Percentiles rank a stretch among this genome's conserved stretches.
These are phyloP conservation scores for Pisolithus sp. DNA, from an alignment of 768 basidiomycete genomes.

Conservation along the genomic window DNA sequence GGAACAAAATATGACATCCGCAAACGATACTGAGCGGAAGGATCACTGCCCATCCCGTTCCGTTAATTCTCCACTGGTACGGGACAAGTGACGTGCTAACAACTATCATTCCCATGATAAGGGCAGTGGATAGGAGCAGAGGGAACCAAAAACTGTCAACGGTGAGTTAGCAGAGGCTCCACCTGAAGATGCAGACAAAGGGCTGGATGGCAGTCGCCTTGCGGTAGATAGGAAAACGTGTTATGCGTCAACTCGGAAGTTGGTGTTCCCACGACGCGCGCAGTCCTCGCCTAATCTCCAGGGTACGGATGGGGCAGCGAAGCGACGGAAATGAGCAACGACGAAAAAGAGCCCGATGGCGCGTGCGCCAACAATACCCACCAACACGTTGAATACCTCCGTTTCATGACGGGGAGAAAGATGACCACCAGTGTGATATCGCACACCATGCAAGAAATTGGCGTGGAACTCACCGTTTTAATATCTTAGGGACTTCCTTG, in stretches of 20 bases:
- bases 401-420: neutral
- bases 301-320: neutral
- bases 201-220: neutral
- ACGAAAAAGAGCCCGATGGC: neutral
- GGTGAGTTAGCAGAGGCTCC: conserved; percentile 4
- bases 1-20: conserved; percentile 66
- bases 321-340: neutral
- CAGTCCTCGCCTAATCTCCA: neutral
- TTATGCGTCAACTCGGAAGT: neutral
- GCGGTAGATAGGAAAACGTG: neutral
- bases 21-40: conserved; percentile 68
- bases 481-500: conserved; percentile 79
- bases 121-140: conserved; percentile 47
- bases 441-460: conserved; percentile 15
- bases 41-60: conserved; percentile 64
- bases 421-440: neutral
- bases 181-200: no score
- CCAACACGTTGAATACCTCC: conserved; percentile 15
- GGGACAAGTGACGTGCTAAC: conserved; percentile 52
- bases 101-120: conserved; percentile 54
- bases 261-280: neutral
- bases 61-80: conserved; percentile 55
- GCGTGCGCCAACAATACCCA: neutral
- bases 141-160: conserved; percentile 26
- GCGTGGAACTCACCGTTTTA: conserved; percentile 41